phyloP scores from a whole-genome alignment of 2,329 filamentous ascomycete genomes.

The Fusarium foetens region DNA sequence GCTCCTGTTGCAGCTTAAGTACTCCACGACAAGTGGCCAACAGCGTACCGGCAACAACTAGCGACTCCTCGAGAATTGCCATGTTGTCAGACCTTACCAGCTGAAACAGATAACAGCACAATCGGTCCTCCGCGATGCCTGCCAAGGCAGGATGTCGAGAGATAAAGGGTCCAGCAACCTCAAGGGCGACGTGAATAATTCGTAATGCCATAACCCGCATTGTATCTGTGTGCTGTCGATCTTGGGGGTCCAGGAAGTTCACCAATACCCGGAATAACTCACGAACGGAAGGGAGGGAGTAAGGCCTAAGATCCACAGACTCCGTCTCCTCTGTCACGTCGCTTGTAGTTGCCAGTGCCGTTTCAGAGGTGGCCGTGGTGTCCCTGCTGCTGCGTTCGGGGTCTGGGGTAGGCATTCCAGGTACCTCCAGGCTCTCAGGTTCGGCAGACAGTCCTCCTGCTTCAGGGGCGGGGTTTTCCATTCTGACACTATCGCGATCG shows the following conservation, averaged over 20 bases:
- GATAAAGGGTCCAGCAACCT: conserved; percentile 95
- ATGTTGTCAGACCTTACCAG: conserved; percentile 96
- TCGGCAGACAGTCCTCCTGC: conserved; percentile 35
- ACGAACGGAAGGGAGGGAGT: conserved; percentile 91
- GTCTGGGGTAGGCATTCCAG: conserved; percentile 32
- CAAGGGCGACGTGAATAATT: conserved; percentile 96
- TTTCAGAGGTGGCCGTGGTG: conserved; percentile 61
- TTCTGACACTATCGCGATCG: conserved; percentile 80
- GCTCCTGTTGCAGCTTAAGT: conserved; percentile 94
- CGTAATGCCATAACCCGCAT: conserved; percentile 97
- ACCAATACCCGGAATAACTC: conserved; percentile 95
- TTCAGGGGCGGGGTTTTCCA: conserved; percentile 62
- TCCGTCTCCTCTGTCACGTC: conserved; percentile 55
- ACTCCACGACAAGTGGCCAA: conserved; percentile 90
- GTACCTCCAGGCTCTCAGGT: conserved; percentile 29
- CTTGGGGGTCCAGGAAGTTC: conserved; percentile 91
- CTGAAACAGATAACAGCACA: conserved; percentile 96
- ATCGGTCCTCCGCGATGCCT: conserved; percentile 86
- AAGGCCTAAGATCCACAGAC: conserved; percentile 77
- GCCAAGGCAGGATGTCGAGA: conserved; percentile 90
- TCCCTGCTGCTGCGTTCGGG: conserved; percentile 56
- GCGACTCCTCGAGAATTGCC: conserved; percentile 89
- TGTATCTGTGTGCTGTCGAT: conserved; percentile 89
- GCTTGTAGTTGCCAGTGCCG: conserved; percentile 28
- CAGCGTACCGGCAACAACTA: conserved; percentile 90